A percentile compares a stretch with the other conserved stretches of the same genome.
These are phyloP conservation scores for Trichoderma asperellum DNA, from an alignment of 2,329 filamentous ascomycete species.

Conservation along the genomic window DNA sequence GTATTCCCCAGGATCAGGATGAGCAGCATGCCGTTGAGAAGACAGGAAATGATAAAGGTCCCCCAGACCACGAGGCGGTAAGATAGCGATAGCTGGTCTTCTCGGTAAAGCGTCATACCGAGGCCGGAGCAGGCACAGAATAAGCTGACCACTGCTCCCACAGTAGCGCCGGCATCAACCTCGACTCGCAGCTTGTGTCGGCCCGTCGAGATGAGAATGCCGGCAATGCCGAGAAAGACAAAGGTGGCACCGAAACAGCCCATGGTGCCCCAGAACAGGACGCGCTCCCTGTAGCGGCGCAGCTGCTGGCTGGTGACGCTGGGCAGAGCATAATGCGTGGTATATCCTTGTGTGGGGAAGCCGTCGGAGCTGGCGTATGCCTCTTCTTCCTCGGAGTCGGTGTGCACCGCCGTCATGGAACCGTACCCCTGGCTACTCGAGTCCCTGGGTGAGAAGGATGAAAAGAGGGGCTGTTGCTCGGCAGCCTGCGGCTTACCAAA, in stretches of 20 bases:
- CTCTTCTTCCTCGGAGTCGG: conserved; percentile 50
- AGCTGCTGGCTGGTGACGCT: conserved; percentile 57
- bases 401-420: conserved; percentile 36
- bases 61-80: conserved; percentile 49
- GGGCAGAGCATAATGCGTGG: conserved; percentile 58
- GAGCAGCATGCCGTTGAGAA: conserved; percentile 51
- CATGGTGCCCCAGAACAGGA: conserved; percentile 58
- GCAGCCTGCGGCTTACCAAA: conserved; percentile 42
- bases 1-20: conserved; percentile 48
- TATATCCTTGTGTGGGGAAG: conserved; percentile 55
- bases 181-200: conserved; percentile 68
- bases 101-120: conserved; percentile 59
- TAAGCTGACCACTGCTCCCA: conserved; percentile 70
- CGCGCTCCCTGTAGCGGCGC: conserved; percentile 55
- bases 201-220: conserved; percentile 69
- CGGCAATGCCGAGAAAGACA: conserved; percentile 66
- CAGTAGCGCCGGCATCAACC: conserved; percentile 72
- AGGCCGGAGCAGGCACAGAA: conserved; percentile 66
- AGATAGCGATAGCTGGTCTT: conserved; percentile 48
- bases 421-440: conserved; percentile 38
- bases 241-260: conserved; percentile 63
- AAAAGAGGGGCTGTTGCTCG: conserved; percentile 32
- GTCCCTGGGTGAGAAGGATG: conserved; percentile 29
- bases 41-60: conserved; percentile 44
- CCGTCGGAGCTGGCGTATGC: conserved; percentile 59